These are phyloP conservation scores for Brassica juncea DNA, from an alignment of 345 rosid species.

Conservation along the genomic window DNA sequence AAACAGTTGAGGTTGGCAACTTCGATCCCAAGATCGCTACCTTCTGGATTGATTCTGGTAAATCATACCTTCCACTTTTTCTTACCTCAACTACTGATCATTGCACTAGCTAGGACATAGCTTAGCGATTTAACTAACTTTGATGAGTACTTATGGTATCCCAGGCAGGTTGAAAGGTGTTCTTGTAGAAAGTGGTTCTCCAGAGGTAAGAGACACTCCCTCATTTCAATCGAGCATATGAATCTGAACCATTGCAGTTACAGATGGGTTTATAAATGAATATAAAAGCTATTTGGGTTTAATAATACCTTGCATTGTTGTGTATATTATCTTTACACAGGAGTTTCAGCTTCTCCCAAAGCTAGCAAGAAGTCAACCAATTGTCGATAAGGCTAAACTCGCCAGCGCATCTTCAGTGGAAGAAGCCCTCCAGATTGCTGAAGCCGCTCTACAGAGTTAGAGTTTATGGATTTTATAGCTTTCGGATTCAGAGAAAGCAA, in stretches of 20 bases:
- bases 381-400: slow-evolving; percentile 69
- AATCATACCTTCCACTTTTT: neutral
- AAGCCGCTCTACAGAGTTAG: slow-evolving; percentile 48
- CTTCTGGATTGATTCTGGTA: slow-evolving; percentile 95
- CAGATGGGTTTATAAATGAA: neutral
- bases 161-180: slow-evolving; percentile 93
- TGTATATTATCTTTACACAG: slow-evolving; percentile 36
- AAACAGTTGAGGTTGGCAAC: slow-evolving; percentile 77
- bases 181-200: slow-evolving; percentile 88
- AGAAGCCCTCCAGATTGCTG: slow-evolving; percentile 76
- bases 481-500: slow-evolving; percentile 11
- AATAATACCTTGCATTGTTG: neutral
- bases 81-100: neutral
- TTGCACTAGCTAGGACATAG: neutral
- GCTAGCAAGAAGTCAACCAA: slow-evolving; percentile 83
- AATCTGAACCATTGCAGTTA: neutral
- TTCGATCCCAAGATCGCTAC: slow-evolving; percentile 93
- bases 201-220: slow-evolving; percentile 61
- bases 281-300: neutral
- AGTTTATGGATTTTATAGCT: slow-evolving; percentile 14
- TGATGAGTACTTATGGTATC: slow-evolving; percentile 10
- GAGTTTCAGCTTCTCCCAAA: slow-evolving; percentile 85
- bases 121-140: neutral
- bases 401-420: slow-evolving; percentile 81
- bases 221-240: neutral